Base-by-base conservation (phyloP, 805 yeast species). In the Barnettozyma botsteinii region DNA sequence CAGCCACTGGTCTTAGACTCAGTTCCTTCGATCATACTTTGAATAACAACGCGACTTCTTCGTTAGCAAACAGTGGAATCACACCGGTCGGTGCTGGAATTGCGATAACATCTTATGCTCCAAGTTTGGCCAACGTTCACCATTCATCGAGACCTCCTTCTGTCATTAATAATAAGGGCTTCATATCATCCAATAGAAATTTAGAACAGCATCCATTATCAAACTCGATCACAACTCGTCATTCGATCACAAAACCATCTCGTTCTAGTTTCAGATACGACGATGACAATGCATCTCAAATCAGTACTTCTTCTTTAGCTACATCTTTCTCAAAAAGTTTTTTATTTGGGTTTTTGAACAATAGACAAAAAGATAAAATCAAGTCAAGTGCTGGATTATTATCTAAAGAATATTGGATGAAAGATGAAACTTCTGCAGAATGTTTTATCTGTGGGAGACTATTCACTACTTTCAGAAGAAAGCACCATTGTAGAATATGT, bases 401-500 rank as follows among this genome's bases (percentile, higher is more conserved):
- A 5, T 66, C 72, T 5, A 74, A 75, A 43, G 91, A 87, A 55
- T 91, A 87, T 58, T 91, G 98, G 98, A 81, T 91, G 86, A 87
- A 89, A 53, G 97, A 91, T 64, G 85, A 91, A 31, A 85, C 87
- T 43, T 95, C 95, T 0, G 75, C 81, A 8, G 93, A 87, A 46
- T 91, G 98, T 55, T 77, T 87, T 42, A 72, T 81, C 13, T 91
- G 98, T 60, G 85, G 83, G 41, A 72, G 79, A 40, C 75, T 77
- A 4, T 91, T 91, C 56, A 76, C 84, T 1, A 83, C 97, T 0
- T 89, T 88, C 62, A 67, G 96, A 57, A 69, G 98, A 50, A 84
- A 85, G 49, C 98, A 91, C 57, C 98, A 91, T 61, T 91, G 98
- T 56, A 67, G 98, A 39, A 79, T 91, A 26, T 91, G 98, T 62